phyloP scores from a whole-genome alignment of 768 basidiomycete genomes.

The Lanmaoa pseudosensibilis region DNA sequence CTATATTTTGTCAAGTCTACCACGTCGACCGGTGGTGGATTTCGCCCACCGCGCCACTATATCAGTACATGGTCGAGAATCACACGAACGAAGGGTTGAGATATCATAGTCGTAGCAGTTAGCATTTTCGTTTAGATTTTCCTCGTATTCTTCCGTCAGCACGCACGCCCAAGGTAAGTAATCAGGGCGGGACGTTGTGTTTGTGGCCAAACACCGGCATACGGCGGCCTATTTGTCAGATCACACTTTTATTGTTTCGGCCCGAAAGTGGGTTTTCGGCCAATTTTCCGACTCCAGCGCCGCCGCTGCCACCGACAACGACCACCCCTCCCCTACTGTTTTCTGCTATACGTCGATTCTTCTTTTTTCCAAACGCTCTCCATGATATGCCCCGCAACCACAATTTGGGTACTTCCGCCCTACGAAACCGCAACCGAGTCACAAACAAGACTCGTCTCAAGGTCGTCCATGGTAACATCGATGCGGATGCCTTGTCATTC shows the following conservation, averaged over 20 bases:
- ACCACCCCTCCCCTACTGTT: conserved; percentile 33
- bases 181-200: conserved; percentile 25
- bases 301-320: conserved; percentile 55
- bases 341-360: conserved; percentile 39
- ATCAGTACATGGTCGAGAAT: not conserved
- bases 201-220: conserved; percentile 35
- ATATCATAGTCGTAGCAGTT: conserved; percentile 14
- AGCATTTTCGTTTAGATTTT: conserved; percentile 15
- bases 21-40: not conserved
- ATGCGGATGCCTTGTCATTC: conserved; percentile 74
- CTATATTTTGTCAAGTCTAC: not conserved
- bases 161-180: conserved; percentile 26
- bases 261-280: conserved; percentile 60
- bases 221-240: conserved; percentile 33
- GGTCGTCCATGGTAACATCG: conserved; percentile 78
- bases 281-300: conserved; percentile 61
- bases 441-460: conserved; percentile 91
- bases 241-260: conserved; percentile 43
- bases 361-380: conserved; percentile 44
- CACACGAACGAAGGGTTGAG: not conserved
- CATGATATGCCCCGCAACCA: conserved; percentile 89
- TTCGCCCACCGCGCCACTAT: not conserved
- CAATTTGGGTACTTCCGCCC: conserved; percentile 72
- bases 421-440: conserved; percentile 86
- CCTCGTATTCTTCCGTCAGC: not conserved